Evolutionary conservation across 2,329 filamentous ascomycete genomes (phyloP), one percentile per base, ranked within the genome.

Genomic region (Pyrenophora teres): DNA sequence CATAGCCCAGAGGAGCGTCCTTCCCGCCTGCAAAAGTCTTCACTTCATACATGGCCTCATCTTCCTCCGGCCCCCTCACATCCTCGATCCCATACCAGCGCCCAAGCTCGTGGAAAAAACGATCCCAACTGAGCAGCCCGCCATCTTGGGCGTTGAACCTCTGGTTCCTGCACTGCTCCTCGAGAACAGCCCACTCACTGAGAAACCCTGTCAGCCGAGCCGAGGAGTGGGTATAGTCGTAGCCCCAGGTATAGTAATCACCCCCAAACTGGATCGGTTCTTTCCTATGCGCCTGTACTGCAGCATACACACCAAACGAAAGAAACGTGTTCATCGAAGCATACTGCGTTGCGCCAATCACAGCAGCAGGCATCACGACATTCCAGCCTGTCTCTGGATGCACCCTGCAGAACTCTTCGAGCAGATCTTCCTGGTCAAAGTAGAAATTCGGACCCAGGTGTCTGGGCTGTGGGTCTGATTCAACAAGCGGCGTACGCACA

Each of bases 371-470:
- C 27, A 40, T 40, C 6, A 56, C 21, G 3, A 58, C 50, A 16
- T 52, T 58, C 55, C 48, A 58, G 9, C 15, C 8, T 13, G 47
- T 58, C 6, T 58, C 52, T 0, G 51, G 41, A 18, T 56, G 42
- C 10, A 41, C 21, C 3, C 27, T 6, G 23, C 56, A 56, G 38
- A 48, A 56, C 15, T 3, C 42, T 27, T 16, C 27, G 13, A 56
- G 48, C 13, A 41, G 12, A 10, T 60, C 46, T 48, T 60, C 57
- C 25, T 60, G 57, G 4, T 40, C 43, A 13, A 56, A 60, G 46
- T 60, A 60, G 44, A 58, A 58, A 40, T 56, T 60, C 8, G 52
- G 52, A 2, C 10, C 16, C 4, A 60, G 55, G 21, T 60, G 54
- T 3, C 47, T 45, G 13, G 57, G 57, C 31, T 58, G 54, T 13